Percentiles rank a stretch among this genome's conserved stretches.
Evolutionary conservation across 345 rosid species (phyloP).

Genomic region (Rhodamnia rubescens): DNA sequence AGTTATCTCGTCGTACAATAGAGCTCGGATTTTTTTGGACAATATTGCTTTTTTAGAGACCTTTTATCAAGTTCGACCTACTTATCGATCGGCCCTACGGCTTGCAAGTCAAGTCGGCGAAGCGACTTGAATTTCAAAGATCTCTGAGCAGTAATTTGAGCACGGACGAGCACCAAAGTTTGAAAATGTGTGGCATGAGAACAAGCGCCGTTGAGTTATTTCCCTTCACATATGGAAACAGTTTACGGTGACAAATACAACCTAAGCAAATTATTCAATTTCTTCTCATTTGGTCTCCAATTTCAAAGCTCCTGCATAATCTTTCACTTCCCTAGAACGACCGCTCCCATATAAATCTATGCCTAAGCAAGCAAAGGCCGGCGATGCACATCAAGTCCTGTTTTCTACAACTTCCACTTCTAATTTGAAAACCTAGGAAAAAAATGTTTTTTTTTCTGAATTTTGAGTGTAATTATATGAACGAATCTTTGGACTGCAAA

Average conservation of each 20-base stretch:
- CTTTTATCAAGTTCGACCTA: background rate
- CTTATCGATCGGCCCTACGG: background rate
- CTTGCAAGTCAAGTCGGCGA: background rate
- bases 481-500: background rate
- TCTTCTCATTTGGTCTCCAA: background rate
- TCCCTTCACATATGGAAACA: background rate
- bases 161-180: background rate
- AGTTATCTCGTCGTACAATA: accelerated
- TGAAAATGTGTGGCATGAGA: background rate
- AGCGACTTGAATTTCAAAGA: background rate
- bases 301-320: background rate
- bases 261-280: background rate
- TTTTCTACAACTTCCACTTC: background rate
- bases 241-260: background rate
- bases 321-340: background rate
- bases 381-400: background rate
- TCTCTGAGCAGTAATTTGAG: background rate
- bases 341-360: background rate
- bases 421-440: background rate
- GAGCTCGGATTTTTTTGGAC: background rate
- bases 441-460: background rate
- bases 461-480: background rate
- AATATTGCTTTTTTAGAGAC: background rate
- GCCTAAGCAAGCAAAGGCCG: background rate
- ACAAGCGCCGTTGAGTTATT: background rate